phyloP scores from a whole-genome alignment of 345 rosid genomes.

The Gossypium anomalum region DNA sequence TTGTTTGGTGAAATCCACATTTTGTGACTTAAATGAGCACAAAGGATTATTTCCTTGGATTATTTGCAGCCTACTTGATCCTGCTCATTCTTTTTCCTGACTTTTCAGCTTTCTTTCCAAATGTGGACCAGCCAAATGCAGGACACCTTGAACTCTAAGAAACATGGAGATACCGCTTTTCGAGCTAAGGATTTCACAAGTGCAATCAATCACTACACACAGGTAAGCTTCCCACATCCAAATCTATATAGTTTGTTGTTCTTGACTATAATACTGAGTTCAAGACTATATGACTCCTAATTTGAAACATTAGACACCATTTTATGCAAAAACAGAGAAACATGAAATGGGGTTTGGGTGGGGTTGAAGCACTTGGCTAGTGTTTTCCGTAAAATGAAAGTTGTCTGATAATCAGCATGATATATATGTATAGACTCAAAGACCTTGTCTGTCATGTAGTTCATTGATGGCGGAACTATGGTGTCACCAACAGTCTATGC shows the following conservation, averaged over 20 bases:
- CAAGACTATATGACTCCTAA: neutral
- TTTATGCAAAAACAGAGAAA: too few species aligned
- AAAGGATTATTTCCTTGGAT: neutral
- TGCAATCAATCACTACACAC: constrained; percentile 76
- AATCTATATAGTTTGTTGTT: neutral
- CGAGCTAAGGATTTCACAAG: constrained; percentile 75
- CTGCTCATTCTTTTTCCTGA: neutral
- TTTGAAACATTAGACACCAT: neutral
- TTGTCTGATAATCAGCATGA: neutral
- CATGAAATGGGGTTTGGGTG: neutral
- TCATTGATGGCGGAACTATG: constrained; percentile 83
- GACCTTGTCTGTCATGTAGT: constrained; percentile 34
- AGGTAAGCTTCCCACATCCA: constrained; percentile 36
- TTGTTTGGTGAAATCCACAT: neutral
- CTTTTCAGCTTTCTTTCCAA: constrained; percentile 83
- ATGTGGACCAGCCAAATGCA: constrained; percentile 98
- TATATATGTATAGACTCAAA: neutral
- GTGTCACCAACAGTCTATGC: constrained; percentile 84
- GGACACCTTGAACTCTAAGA: constrained; percentile 83
- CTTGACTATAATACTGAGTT: neutral
- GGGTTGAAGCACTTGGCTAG: neutral
- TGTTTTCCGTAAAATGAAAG: neutral
- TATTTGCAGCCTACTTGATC: neutral
- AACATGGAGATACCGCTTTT: constrained; percentile 87
- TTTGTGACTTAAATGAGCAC: neutral